Percentiles rank a stretch among this genome's conserved stretches.
Conservation (phyloP, 202 grass and related monocot genomes). For the Schoenoplectus triqueter region DNA sequence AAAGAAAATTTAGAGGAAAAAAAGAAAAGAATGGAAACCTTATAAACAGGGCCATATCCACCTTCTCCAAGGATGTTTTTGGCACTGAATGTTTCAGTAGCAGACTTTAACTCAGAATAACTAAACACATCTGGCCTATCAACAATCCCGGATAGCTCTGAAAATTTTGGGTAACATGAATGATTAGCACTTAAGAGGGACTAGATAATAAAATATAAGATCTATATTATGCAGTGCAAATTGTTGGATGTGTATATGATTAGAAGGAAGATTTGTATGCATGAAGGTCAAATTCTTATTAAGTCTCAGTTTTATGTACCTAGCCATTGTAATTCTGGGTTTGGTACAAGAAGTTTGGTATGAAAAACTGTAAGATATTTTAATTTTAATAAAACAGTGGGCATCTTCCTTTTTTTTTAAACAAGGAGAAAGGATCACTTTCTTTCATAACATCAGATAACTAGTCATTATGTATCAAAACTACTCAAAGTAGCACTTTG, state of each 20-base stretch:
- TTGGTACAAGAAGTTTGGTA: not conserved
- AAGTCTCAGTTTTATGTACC: not conserved
- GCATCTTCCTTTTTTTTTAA: not conserved
- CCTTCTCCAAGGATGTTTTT: conserved; percentile 78
- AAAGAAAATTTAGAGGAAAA: not conserved
- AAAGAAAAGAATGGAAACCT: conserved; percentile 45
- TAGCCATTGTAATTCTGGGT: not conserved
- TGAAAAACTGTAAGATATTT: not conserved
- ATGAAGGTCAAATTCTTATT: not conserved
- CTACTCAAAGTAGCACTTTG: too few relatives aligned
- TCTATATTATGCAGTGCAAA: not conserved
- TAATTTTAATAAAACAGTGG: not conserved
- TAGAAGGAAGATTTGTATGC: not conserved
- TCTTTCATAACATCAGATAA: too few relatives aligned
- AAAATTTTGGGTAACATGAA: conserved; percentile 29
- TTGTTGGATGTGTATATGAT: not conserved
- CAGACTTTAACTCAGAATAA: conserved; percentile 66
- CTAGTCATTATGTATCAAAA: too few relatives aligned
- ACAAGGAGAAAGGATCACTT: too few relatives aligned
- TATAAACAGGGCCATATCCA: conserved; percentile 78
- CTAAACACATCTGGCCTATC: conserved; percentile 62
- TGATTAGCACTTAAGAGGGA: not conserved
- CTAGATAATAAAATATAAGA: not conserved
- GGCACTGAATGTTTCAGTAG: conserved; percentile 75
- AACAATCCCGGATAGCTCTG: conserved; percentile 65